These are phyloP conservation scores for Sporobolomyces phaffii DNA, from an alignment of 768 basidiomycete species.

Conservation along the genomic window DNA sequence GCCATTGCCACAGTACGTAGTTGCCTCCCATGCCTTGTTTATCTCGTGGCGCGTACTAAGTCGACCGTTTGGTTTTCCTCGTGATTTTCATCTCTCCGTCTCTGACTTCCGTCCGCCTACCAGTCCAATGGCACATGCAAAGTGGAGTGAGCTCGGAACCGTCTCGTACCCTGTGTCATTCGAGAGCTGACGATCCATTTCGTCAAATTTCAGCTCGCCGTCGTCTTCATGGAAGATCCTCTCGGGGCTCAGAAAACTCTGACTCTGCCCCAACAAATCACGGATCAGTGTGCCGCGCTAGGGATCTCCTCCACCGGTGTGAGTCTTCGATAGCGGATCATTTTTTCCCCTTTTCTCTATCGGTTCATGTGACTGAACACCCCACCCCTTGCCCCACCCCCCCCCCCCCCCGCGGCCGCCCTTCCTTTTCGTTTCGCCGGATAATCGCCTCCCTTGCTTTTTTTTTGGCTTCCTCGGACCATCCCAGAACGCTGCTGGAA, in stretches of 20 bases:
- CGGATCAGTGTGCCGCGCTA: conserved; percentile 66
- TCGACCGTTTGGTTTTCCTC: no score
- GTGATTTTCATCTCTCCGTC: no score
- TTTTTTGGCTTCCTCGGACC: no score
- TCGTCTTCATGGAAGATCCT: conserved; percentile 78
- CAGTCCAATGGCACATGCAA: conserved; percentile 64
- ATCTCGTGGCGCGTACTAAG: no score
- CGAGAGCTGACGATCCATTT: neutral
- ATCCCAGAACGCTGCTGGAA: conserved; percentile 70
- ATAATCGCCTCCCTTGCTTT: neutral
- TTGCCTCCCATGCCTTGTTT: no score
- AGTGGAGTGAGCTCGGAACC: conserved; percentile 50
- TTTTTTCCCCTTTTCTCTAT: neutral
- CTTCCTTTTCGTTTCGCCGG: neutral
- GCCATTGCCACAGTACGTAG: conserved; percentile 1
- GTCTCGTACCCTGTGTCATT: neutral
- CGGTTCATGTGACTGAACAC: no score
- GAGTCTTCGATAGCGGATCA: no score
- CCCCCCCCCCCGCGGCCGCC: no score
- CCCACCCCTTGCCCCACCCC: no score
- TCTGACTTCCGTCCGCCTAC: neutral
- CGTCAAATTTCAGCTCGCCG: conserved; percentile 53
- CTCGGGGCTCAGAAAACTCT: conserved; percentile 60
- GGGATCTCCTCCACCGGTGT: conserved; percentile 58
- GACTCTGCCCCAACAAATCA: conserved; percentile 55